Base-by-base conservation (phyloP, 2,329 filamentous ascomycete species). In the Monilinia fructigena region DNA sequence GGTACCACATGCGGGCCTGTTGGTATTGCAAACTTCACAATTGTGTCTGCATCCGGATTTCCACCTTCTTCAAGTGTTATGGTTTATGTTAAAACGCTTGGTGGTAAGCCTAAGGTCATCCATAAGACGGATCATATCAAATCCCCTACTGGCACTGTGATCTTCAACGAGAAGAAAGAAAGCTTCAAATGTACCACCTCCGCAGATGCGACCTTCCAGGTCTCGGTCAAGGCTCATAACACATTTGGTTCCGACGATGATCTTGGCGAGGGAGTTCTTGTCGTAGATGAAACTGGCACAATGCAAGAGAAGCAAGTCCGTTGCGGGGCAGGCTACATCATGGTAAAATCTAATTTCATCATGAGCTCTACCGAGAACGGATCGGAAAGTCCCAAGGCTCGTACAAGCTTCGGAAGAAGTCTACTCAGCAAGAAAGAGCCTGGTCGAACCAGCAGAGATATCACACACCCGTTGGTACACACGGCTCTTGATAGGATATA, bases 61-160 rank as follows among this genome's bases (percentile, higher is more conserved):
- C 90, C 92, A 20, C 80, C 88, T 1, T 86, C 86, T 7, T 84
- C 91, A 7, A 92, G 96, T 75, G 80, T 97, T n/a, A 93, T 92
- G 74, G 86, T 96, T 58, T 79, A 85, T 67, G 80, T 97, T 71
- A 88, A 86, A 66, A 86, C 91, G 71, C 76, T 91, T 45, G 81
- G 82, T 4, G 79, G 86, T 56, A 93, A 90, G 78, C 85, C 78
- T 60, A 97, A 95, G 80, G 86, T 90, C 55, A 81, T 99, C 55
- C 88, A 93, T 80, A 97, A 98, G 82, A 97, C 93, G 28, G 96
- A 97, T 77, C 90, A 95, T 70, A 86, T 91, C 80, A 97, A 97
- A 78, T 84, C 89, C 0, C 80, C 85, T 3, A 81, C 80, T 1
- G 91, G 90, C 1, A 79, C 83, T 4, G 85, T 91, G 68, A 83